Percentiles rank a stretch among this genome's conserved stretches.
Evolutionary conservation across 2,329 filamentous ascomycete species (phyloP).

Genomic region (Lasiodiplodia sp.): DNA sequence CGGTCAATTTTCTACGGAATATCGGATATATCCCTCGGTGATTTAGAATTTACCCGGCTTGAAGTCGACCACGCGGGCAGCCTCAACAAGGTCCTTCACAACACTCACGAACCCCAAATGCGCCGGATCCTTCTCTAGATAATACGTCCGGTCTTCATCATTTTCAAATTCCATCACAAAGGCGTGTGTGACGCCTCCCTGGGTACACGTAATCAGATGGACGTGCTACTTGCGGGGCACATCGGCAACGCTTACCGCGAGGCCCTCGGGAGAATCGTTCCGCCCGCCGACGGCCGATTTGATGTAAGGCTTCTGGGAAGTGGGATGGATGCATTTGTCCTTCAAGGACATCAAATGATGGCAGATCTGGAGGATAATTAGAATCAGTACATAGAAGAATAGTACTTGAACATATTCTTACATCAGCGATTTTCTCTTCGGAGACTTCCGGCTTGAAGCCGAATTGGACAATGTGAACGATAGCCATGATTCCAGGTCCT

Average conservation of each 20-base stretch:
- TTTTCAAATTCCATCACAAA: slow-evolving; percentile 74
- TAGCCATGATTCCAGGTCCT: slow-evolving; percentile 58
- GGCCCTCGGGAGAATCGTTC: slow-evolving; percentile 68
- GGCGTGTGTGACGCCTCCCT: slow-evolving; percentile 71
- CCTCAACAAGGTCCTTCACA: slow-evolving; percentile 60
- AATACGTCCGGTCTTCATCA: slow-evolving; percentile 71
- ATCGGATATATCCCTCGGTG: slow-evolving; percentile 24
- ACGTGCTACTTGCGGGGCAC: not conserved
- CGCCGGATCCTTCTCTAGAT: slow-evolving; percentile 68
- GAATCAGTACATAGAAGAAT: slow-evolving; percentile 22
- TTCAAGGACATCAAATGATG: slow-evolving; percentile 64
- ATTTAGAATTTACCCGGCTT: slow-evolving; percentile 58
- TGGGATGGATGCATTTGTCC: slow-evolving; percentile 66
- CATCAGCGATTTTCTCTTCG: slow-evolving; percentile 62
- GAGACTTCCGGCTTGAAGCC: slow-evolving; percentile 65
- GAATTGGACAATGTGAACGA: slow-evolving; percentile 74
- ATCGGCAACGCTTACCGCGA: slow-evolving; percentile 56
- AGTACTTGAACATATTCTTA: slow-evolving; percentile 44
- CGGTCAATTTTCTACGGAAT: slow-evolving; percentile 28
- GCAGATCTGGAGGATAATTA: slow-evolving; percentile 56
- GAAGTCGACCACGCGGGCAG: slow-evolving; percentile 69
- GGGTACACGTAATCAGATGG: not conserved
- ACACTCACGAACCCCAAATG: slow-evolving; percentile 67
- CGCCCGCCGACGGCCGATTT: slow-evolving; percentile 64
- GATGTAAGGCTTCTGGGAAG: slow-evolving; percentile 67